Conservation (phyloP, 1,284 basidiomycete species). For the Stereum hirsutum region DNA sequence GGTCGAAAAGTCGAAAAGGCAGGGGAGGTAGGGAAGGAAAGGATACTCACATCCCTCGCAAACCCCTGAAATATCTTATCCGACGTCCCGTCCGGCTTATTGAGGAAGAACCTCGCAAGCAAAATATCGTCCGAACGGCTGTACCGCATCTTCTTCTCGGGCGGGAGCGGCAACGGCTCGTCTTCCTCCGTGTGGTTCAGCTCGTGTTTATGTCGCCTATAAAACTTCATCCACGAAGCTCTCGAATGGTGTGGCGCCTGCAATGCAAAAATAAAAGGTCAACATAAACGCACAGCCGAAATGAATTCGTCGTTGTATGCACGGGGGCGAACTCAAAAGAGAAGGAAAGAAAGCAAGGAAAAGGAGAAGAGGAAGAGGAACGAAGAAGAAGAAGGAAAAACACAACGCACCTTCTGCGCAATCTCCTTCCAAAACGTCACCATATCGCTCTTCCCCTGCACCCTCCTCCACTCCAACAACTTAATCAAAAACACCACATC, state of each 20-base stretch:
- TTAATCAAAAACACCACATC: conserved; percentile 66
- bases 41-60: conserved; percentile 43
- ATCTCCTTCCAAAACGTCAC: conserved; percentile 81
- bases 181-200: conserved; percentile 51
- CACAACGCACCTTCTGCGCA: conserved; percentile 46
- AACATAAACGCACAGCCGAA: background rate
- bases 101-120: conserved; percentile 61
- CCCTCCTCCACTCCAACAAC: conserved; percentile 62
- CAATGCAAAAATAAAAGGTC: background rate
- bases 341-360: background rate
- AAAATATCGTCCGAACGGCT: conserved; percentile 66
- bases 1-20: background rate
- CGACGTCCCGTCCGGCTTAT: conserved; percentile 65
- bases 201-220: conserved; percentile 76
- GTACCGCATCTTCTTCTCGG: conserved; percentile 80
- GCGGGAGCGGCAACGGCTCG: conserved; percentile 60
- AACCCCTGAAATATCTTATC: conserved; percentile 76
- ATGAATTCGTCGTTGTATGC: background rate
- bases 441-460: conserved; percentile 66
- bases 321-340: background rate
- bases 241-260: conserved; percentile 80
- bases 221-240: conserved; percentile 86
- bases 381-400: too few species aligned
- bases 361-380: conserved; percentile 5
- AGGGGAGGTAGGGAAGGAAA: background rate